These are phyloP conservation scores for Suzukiozyma palmioleophila DNA, from an alignment of 1,139 yeast genomes.

Conservation along the genomic window DNA sequence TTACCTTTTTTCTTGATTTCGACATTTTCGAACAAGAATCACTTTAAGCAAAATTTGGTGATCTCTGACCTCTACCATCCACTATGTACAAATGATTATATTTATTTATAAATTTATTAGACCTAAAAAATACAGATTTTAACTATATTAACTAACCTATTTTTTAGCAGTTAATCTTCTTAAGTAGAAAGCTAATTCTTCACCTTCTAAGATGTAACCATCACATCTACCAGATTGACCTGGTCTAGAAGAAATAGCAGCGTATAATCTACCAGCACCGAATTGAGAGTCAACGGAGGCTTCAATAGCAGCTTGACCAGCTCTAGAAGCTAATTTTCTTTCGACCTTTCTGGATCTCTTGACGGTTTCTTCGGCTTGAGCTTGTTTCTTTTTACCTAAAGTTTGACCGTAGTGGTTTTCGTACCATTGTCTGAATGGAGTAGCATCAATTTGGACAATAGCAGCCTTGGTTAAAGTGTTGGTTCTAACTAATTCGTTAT, in stretches of 20 bases:
- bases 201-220: slow-evolving; percentile 99
- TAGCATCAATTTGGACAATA: slow-evolving; percentile 98
- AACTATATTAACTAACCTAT: slow-evolving; percentile 41
- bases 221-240: slow-evolving; percentile 99
- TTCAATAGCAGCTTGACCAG: slow-evolving; percentile 80
- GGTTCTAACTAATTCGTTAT: slow-evolving; percentile 99
- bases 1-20: too few relatives aligned
- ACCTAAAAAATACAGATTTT: background rate
- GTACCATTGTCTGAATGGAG: slow-evolving; percentile 99
- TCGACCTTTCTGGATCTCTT: slow-evolving; percentile 78
- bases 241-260: slow-evolving; percentile 98
- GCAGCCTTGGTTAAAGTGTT: slow-evolving; percentile 99
- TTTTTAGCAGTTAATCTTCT: slow-evolving; percentile 99
- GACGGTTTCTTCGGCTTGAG: slow-evolving; percentile 47
- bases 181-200: slow-evolving; percentile 99
- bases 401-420: slow-evolving; percentile 96
- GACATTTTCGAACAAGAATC: too few relatives aligned
- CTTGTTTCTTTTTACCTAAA: slow-evolving; percentile 78
- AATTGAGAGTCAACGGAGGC: slow-evolving; percentile 91
- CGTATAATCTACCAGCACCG: slow-evolving; percentile 98
- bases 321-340: slow-evolving; percentile 91
- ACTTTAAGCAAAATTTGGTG: too few relatives aligned
- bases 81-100: too few relatives aligned
- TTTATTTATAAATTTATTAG: background rate
- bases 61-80: too few relatives aligned